Base-by-base conservation (phyloP, 768 basidiomycete species). In the Tricholoma furcatifolium region DNA sequence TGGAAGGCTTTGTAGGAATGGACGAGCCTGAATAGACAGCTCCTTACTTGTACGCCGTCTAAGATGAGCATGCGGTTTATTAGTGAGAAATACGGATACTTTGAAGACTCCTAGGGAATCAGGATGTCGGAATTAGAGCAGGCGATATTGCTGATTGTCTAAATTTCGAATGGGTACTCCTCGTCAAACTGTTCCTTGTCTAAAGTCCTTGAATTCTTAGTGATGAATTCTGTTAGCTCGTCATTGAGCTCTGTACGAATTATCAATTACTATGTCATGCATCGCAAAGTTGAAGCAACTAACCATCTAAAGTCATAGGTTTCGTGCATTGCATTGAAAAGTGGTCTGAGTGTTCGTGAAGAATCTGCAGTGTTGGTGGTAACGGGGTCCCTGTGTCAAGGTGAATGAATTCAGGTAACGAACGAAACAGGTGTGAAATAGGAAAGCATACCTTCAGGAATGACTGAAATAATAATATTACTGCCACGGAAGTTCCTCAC, bases 1-100 rank as follows among this genome's bases (percentile, higher is more conserved):
- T 68, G 2, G 64, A 71, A 11, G 67, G 50, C 17, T 74, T 79
- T 52, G 74, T 79, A 6, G 76, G 76, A 4, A 72, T 79, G 71
- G 77, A 79, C 18, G 76, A 80, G 50, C 75, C 74, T 27, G 40
- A 21, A 38, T 74, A 48, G 59, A 48, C 15, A 8, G 17, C n/a
- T 17, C 36, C 32, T 18, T 7, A 2, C 8, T 21, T 40, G 10
- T 38, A 38, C 15, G 10, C 15, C 14, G 18, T 11, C 4, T 38
- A 15, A 17, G 18, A 30, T 17, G 48, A 42, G 48, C 31, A 40
- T 24, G 27, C 8, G 36, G 41, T 40, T 21, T 39, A 27, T 50
- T 42, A 23, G 15, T 23, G 4, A 36, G 11, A 36, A 11, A 14
- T 36, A 36, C 35, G 4, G 11, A 17, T 12, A 36, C 27, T 27